A percentile compares a stretch with the other conserved stretches of the same genome.
Conservation (phyloP, 495 filamentous ascomycete genomes). For the Penicillium cataractarum region DNA sequence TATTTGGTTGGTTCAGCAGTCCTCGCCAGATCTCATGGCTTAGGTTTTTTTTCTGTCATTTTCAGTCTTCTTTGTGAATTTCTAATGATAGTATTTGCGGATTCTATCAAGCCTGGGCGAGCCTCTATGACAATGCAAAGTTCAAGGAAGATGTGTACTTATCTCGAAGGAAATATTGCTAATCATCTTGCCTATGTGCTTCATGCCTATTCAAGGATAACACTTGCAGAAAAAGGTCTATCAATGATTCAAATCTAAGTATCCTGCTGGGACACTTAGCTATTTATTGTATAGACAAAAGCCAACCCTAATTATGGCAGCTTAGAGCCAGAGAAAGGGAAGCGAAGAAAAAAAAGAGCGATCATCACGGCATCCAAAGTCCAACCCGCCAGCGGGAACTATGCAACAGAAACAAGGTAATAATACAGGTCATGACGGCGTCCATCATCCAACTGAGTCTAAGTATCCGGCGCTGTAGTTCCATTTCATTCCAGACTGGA, state of each 20-base stretch:
- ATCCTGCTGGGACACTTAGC: neutral
- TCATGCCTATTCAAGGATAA: too few relatives aligned
- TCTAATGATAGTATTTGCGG: neutral
- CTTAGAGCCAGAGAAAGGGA: neutral
- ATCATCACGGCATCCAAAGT: conserved; percentile 5
- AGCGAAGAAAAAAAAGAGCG: neutral
- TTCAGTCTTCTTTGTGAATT: neutral
- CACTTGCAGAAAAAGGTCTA: neutral
- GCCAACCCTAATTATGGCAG: neutral
- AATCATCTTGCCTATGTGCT: too few relatives aligned
- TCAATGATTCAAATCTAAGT: neutral
- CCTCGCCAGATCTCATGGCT: neutral
- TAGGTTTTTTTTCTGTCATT: neutral
- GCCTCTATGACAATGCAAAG: neutral
- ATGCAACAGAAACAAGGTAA: conserved; percentile 6
- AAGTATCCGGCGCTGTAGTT: neutral
- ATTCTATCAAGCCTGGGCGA: neutral
- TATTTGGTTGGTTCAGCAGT: neutral
- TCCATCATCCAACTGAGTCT: neutral
- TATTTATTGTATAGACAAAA: neutral
- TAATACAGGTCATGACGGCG: conserved; percentile 9
- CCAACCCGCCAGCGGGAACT: conserved; percentile 9
- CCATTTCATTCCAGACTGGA: conserved; percentile 39
- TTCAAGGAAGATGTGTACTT: neutral
- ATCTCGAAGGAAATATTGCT: neutral